phyloP scores from a whole-genome alignment of 805 yeast genomes.

The Wickerhamomyces pijperi region DNA sequence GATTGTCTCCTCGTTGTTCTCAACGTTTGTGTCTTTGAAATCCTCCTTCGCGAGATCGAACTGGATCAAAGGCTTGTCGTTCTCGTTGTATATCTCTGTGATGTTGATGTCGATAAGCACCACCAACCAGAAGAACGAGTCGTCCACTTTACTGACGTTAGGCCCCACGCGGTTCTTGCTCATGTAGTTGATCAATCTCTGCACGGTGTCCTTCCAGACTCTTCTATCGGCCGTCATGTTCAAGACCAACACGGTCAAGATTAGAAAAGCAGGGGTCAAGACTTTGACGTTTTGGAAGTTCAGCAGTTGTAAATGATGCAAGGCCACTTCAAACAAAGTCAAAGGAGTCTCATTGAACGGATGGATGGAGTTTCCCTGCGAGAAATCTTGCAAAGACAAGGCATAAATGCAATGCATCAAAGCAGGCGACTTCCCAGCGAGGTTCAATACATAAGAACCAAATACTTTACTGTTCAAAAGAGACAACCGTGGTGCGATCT shows the following conservation, averaged over 20 bases:
- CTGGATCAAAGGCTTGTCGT: not conserved
- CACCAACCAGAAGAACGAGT: not conserved
- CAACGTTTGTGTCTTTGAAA: not conserved
- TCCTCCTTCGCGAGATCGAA: not conserved
- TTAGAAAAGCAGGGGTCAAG: not conserved
- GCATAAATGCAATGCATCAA: not conserved
- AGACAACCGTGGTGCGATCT: conserved; percentile 28
- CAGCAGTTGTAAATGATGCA: not conserved
- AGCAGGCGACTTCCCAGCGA: not conserved
- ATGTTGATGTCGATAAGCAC: not conserved
- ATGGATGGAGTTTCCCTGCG: not conserved
- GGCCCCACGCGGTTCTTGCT: not conserved
- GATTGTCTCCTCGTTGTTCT: not conserved
- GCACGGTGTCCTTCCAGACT: not conserved
- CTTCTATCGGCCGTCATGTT: not conserved
- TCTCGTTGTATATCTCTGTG: not conserved
- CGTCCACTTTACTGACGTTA: not conserved
- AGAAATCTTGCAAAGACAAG: not conserved
- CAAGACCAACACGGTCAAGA: not conserved
- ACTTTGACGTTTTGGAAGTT: not conserved
- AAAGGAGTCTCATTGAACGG: not conserved
- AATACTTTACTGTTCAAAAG: conserved; percentile 13
- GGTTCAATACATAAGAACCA: not conserved
- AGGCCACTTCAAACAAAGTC: not conserved
- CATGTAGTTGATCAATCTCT: not conserved